A percentile compares a stretch with the other conserved stretches of the same genome.
Evolutionary conservation across 345 rosid species (phyloP).

Genomic region (Salix koriyanagi): DNA sequence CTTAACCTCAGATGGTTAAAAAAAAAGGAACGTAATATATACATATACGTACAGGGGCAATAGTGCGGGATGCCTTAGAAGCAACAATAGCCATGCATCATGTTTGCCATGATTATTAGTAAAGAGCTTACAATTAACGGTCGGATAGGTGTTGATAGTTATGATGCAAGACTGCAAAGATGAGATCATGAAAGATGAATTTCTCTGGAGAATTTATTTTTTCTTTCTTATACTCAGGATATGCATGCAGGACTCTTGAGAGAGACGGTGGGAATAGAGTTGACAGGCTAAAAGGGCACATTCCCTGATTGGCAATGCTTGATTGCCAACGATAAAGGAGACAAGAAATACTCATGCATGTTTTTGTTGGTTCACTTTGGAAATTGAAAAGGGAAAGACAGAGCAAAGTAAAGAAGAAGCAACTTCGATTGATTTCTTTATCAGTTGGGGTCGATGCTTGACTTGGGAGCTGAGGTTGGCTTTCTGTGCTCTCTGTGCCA

Average conservation of each 20-base stretch:
- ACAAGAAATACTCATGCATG: constrained; percentile 19
- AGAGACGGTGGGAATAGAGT: constrained; percentile 2
- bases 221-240: background rate
- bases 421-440: constrained; percentile 26
- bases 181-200: background rate
- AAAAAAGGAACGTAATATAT: background rate
- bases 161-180: background rate
- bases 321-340: constrained; percentile 23
- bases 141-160: background rate
- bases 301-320: constrained; percentile 23
- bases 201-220: background rate
- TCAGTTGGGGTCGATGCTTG: constrained; percentile 26
- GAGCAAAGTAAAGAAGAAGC: constrained; percentile 46
- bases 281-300: constrained; percentile 27
- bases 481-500: background rate
- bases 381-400: background rate
- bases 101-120: too few relatives aligned
- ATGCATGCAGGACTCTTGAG: constrained; percentile 2
- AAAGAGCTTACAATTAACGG: too few relatives aligned
- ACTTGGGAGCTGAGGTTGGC: constrained; percentile 26
- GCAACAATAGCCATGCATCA: too few relatives aligned
- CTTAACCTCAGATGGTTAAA: background rate
- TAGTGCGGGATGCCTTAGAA: background rate
- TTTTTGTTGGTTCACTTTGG: constrained; percentile 22
- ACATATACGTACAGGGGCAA: background rate